Conservation (phyloP, 108 stramenopile genomes). For the Bacterosira constricta region DNA sequence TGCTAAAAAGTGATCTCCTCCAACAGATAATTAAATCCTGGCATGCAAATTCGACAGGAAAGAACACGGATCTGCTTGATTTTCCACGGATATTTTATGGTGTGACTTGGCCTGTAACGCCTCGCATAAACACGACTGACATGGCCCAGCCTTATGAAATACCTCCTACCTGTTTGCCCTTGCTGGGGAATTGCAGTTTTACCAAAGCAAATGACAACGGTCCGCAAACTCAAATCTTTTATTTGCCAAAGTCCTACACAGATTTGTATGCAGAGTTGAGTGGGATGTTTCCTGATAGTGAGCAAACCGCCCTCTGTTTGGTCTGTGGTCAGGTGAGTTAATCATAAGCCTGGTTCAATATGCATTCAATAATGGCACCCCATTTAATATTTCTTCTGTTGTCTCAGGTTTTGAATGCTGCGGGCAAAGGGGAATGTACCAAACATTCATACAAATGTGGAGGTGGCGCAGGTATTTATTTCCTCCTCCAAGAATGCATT, state of each 20-base stretch:
- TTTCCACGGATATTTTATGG: conserved; percentile 40
- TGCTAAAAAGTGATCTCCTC: conserved; percentile 59
- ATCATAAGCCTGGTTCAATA: background rate
- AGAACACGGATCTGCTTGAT: conserved; percentile 8
- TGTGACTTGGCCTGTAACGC: conserved; percentile 66
- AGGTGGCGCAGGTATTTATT: conserved; percentile 90
- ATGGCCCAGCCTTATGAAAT: background rate
- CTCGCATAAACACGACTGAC: background rate
- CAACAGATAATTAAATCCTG: conserved; percentile 39
- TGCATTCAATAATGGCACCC: background rate
- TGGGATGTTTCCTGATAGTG: conserved; percentile 68
- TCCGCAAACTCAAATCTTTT: conserved; percentile 51
- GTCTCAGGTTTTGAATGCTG: conserved; percentile 72
- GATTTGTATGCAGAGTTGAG: conserved; percentile 85
- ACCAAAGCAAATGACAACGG: background rate
- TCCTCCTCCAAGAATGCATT: conserved; percentile 91
- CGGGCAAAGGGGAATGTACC: conserved; percentile 89
- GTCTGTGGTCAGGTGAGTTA: conserved; percentile 74
- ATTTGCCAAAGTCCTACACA: conserved; percentile 84
- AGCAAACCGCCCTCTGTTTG: conserved; percentile 85
- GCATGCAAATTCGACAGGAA: conserved; percentile 34
- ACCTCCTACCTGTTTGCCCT: conserved; percentile 18
- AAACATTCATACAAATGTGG: conserved; percentile 87
- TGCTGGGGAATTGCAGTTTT: conserved; percentile 22
- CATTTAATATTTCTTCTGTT: background rate